These are phyloP conservation scores for Sparassis latifolia DNA, from an alignment of 1,284 basidiomycete species.

Conservation along the genomic window DNA sequence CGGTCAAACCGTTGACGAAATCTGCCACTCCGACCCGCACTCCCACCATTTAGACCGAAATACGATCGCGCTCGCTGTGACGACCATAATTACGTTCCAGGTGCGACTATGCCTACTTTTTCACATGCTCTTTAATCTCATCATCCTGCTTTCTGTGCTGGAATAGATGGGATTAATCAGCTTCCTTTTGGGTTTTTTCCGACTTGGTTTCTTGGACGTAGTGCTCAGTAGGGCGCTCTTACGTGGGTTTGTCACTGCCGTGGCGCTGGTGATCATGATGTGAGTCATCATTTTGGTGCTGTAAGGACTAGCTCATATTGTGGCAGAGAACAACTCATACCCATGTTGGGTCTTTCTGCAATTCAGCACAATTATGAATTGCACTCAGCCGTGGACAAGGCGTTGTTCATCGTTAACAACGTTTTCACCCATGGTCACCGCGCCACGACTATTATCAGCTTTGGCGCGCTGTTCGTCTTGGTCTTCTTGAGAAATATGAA, in stretches of 20 bases:
- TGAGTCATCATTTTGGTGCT: constrained; percentile 17
- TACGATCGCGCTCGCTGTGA: constrained; percentile 54
- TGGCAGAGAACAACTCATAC: constrained; percentile 70
- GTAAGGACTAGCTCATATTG: not conserved
- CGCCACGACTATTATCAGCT: constrained; percentile 69
- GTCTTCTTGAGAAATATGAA: constrained; percentile 56
- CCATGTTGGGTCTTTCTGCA: constrained; percentile 70
- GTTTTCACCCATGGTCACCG: constrained; percentile 50
- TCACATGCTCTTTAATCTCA: not conserved
- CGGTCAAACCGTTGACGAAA: constrained; percentile 76
- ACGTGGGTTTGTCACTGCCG: constrained; percentile 81
- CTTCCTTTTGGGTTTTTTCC: constrained; percentile 80
- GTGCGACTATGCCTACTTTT: constrained; percentile 30
- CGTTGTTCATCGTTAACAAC: constrained; percentile 70
- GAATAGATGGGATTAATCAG: constrained; percentile 79
- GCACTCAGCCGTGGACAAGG: constrained; percentile 68
- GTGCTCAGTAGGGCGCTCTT: constrained; percentile 86
- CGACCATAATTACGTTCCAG: constrained; percentile 79
- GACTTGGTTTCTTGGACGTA: constrained; percentile 92
- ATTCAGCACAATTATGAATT: constrained; percentile 52
- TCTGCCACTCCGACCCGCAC: constrained; percentile 58
- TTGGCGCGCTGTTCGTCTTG: constrained; percentile 58
- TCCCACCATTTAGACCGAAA: constrained; percentile 38
- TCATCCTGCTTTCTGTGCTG: not conserved
- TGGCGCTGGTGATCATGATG: constrained; percentile 73